Evolutionary conservation across 2,329 filamentous ascomycete genomes (phyloP), one percentile per base, ranked within the genome.

Genomic region (Fusarium sp.): DNA sequence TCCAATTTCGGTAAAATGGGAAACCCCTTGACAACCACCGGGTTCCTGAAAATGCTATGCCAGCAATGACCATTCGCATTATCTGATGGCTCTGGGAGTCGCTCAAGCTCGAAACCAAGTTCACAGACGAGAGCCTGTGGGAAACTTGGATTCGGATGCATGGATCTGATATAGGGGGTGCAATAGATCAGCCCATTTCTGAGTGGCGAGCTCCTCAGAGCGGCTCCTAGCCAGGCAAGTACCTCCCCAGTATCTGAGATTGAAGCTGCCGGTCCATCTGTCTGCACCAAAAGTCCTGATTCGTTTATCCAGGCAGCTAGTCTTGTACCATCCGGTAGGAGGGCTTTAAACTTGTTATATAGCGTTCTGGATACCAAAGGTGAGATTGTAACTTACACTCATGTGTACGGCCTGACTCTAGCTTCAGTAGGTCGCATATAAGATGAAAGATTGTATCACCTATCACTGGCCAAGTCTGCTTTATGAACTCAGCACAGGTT

Each of bases 121-220:
- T 3, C 5, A 1, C 18, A 52, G 9, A 16, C 12, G 7, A 52
- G 7, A 15, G 25, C 18, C 3, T 27, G 25, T 5, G 44, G 5
- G 18, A 15, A 7, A 0, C 6, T 18, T 0, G 5, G 12, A 27
- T 10, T 3, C 5, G 0, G 8, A 15, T 15, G 6, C 0, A 27
- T 27, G 4, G 48, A 25, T 5, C 3, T 18, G 23, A 52, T 52
- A 4, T 6, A 8, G 0, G 49, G 49, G 3, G 9, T 52, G 6
- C 49, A 52, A 12, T 27, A 38, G 3, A 0, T n/a, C 2, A n/a
- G 33, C 2, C 49, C 49, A 0, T 27, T 10, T 11, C 7, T 5
- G 5, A 1, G 4, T 9, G 49, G 16, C 1, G 23, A 52, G 2
- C 4, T 52, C 2, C 49, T 52, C 6, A 52, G 4, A n/a, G 49